Percentiles rank a stretch among this genome's conserved stretches.
Evolutionary conservation across 768 basidiomycete genomes (phyloP).

Genomic region (Arthromyces matolae): DNA sequence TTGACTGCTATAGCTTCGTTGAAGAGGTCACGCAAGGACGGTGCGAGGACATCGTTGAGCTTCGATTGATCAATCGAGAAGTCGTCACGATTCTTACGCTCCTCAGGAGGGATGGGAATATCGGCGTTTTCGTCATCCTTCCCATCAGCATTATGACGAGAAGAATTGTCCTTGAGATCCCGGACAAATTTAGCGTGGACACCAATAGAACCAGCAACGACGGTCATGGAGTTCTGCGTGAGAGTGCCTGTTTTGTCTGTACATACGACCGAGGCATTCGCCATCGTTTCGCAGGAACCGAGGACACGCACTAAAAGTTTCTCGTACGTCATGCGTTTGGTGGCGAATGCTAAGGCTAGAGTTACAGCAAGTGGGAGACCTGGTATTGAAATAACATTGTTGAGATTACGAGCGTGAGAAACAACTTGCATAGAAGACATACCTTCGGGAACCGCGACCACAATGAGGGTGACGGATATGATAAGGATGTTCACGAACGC

Average conservation of each 20-base stretch:
- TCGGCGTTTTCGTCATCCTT: conserved; percentile 31
- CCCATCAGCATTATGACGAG: conserved; percentile 69
- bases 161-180: conserved; percentile 64
- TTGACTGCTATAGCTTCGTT: conserved; percentile 89
- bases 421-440: not conserved
- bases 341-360: conserved; percentile 93
- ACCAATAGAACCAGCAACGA: conserved; percentile 94
- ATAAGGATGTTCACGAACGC: conserved; percentile 91
- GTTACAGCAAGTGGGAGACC: conserved; percentile 95
- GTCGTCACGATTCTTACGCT: conserved; percentile 56
- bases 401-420: not conserved
- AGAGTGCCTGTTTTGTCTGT: conserved; percentile 97
- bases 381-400: conserved; percentile 23
- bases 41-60: conserved; percentile 61
- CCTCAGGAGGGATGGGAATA: conserved; percentile 23
- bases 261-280: conserved; percentile 92
- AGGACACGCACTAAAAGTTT: conserved; percentile 94
- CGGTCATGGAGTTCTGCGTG: conserved; percentile 92
- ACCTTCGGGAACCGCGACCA: conserved; percentile 49
- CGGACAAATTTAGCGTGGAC: conserved; percentile 93
- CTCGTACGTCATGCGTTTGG: conserved; percentile 95
- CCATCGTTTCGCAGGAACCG: conserved; percentile 98
- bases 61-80: conserved; percentile 82
- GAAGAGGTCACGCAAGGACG: conserved; percentile 59
- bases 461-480: conserved; percentile 81